Evolutionary conservation across 169 alveolate species (phyloP).

Genomic region (Ichthyophthirius multifiliis): DNA sequence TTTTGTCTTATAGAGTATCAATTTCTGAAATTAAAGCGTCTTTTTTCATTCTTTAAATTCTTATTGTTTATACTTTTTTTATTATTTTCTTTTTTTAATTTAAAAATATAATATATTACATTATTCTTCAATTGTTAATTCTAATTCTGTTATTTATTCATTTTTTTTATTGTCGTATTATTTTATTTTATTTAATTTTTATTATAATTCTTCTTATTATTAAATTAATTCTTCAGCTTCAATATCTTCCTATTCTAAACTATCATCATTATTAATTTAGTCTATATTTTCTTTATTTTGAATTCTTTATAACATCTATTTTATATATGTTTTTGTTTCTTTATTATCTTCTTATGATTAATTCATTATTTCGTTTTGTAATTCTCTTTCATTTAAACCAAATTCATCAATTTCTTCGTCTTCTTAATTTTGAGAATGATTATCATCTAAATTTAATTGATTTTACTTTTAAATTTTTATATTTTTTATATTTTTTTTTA

Average conservation of each 20-base stretch:
- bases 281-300: not conserved
- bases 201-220: not conserved
- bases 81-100: too few species aligned
- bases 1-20: not conserved
- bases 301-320: not conserved
- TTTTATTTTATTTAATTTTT: not conserved
- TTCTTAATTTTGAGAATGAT: not conserved
- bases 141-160: not conserved
- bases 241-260: not conserved
- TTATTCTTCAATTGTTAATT: not conserved
- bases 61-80: not conserved
- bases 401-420: not conserved
- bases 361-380: not conserved
- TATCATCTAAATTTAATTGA: not conserved
- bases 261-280: not conserved
- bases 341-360: not conserved
- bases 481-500: not conserved
- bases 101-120: not conserved
- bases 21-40: not conserved
- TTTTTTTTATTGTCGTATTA: not conserved
- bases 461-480: not conserved
- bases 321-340: not conserved
- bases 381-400: slow-evolving; percentile 2
- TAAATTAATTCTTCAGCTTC: not conserved
- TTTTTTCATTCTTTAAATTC: not conserved